Percentiles rank a stretch among this genome's conserved stretches.
phyloP scores from a whole-genome alignment of 352 stramenopile species.

The Phytophthora vignae region DNA sequence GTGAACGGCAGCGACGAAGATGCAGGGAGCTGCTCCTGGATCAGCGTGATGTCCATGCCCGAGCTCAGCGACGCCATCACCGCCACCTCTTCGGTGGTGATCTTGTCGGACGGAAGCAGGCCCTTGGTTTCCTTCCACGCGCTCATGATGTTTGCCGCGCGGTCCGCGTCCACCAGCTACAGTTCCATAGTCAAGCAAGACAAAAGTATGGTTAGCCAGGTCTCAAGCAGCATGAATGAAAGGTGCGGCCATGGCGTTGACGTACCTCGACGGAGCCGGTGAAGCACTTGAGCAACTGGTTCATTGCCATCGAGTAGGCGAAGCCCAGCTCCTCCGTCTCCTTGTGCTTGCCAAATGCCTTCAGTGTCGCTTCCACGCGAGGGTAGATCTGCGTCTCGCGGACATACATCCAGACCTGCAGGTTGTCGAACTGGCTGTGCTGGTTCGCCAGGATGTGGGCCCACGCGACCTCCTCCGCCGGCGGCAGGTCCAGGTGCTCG shows the following conservation, averaged over 20 bases:
- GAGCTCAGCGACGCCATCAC: conserved; percentile 60
- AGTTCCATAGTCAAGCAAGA: neutral
- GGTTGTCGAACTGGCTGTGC: conserved; percentile 83
- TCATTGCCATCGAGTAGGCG: conserved; percentile 80
- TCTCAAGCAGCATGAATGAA: no score
- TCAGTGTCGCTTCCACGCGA: conserved; percentile 66
- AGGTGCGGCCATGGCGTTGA: neutral
- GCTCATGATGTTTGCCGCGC: conserved; percentile 47
- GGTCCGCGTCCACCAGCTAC: conserved; percentile 63
- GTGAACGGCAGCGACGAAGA: conserved; percentile 46
- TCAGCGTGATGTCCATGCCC: conserved; percentile 66
- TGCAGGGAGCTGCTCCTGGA: conserved; percentile 66
- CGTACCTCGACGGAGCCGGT: conserved; percentile 79
- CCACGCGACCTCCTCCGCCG: conserved; percentile 76
- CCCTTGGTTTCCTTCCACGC: conserved; percentile 42
- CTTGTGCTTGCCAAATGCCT: conserved; percentile 63
- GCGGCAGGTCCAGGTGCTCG: conserved; percentile 48
- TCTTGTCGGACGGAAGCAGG: conserved; percentile 35
- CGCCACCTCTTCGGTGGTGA: conserved; percentile 59
- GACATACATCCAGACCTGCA: conserved; percentile 87
- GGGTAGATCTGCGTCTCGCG: conserved; percentile 85
- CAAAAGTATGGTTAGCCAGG: neutral
- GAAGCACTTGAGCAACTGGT: conserved; percentile 85
- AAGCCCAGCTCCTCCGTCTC: conserved; percentile 81
- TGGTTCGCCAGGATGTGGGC: conserved; percentile 85